Conservation (phyloP, 2,329 filamentous ascomycete species). For the Periconia sp. region DNA sequence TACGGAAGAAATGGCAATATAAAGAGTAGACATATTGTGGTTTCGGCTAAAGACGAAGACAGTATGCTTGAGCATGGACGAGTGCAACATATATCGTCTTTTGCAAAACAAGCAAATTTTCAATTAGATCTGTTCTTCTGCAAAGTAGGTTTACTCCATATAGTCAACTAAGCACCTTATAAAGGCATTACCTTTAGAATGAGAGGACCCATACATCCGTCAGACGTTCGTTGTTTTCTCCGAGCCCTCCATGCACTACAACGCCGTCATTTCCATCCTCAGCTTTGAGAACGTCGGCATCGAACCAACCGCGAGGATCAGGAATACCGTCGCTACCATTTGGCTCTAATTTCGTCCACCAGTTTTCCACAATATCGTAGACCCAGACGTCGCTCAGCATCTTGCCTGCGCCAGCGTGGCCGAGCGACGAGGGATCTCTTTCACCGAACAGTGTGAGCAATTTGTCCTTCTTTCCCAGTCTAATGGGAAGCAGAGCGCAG, state of each 20-base stretch:
- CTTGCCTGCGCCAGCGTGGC: slow-evolving; percentile 62
- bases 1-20: no score
- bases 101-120: no score
- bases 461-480: slow-evolving; percentile 40
- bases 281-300: slow-evolving; percentile 52
- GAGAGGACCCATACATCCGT: slow-evolving; percentile 57
- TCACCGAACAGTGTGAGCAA: slow-evolving; percentile 62
- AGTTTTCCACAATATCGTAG: slow-evolving; percentile 45
- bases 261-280: slow-evolving; percentile 43
- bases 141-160: no score
- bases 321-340: slow-evolving; percentile 39
- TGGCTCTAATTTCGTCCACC: slow-evolving; percentile 40
- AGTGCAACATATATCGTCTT: no score
- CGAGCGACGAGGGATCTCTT: slow-evolving; percentile 58
- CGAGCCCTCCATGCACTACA: slow-evolving; percentile 59
- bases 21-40: no score
- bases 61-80: no score
- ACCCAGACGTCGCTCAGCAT: slow-evolving; percentile 62
- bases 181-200: no score
- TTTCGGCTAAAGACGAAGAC: no score
- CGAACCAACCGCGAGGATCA: slow-evolving; percentile 60
- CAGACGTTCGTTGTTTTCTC: slow-evolving; percentile 58
- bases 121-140: no score
- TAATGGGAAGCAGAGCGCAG: slow-evolving; percentile 51
- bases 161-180: no score